phyloP scores from a whole-genome alignment of 2,329 filamentous ascomycete species.

The Colletotrichum caudatum region DNA sequence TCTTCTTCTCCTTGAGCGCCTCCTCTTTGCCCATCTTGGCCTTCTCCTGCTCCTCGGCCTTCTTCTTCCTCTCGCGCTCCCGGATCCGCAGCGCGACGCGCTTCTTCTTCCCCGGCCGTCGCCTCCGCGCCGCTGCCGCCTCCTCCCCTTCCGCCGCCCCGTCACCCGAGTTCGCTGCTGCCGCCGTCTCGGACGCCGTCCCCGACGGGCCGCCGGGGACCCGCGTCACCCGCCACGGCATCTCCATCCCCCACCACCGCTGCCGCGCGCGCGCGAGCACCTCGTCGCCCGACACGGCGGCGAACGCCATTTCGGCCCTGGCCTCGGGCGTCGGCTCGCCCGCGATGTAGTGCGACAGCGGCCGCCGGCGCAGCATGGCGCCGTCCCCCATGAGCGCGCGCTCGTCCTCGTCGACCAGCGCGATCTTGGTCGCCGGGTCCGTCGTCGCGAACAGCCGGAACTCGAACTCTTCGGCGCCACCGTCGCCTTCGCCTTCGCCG shows the following conservation, averaged over 20 bases:
- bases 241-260: constrained; percentile 68
- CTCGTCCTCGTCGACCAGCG: constrained; percentile 60
- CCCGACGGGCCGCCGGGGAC: constrained; percentile 47
- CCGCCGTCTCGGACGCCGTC: background rate
- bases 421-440: constrained; percentile 60
- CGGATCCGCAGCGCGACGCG: constrained; percentile 64
- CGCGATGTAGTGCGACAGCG: constrained; percentile 63
- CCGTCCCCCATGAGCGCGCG: constrained; percentile 51
- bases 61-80: constrained; percentile 57
- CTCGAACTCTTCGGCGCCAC: constrained; percentile 60
- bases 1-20: constrained; percentile 70
- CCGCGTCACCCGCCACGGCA: constrained; percentile 69
- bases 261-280: constrained; percentile 58
- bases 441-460: constrained; percentile 69
- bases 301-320: constrained; percentile 55
- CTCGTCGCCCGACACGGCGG: constrained; percentile 66
- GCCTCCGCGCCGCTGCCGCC: constrained; percentile 51
- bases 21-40: constrained; percentile 64
- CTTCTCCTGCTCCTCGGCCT: constrained; percentile 54
- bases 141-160: constrained; percentile 42
- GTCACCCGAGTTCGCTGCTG: too few relatives aligned
- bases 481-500: constrained; percentile 37
- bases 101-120: constrained; percentile 68
- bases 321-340: constrained; percentile 52
- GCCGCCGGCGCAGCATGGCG: constrained; percentile 53